A percentile compares a stretch with the other conserved stretches of the same genome.
Evolutionary conservation across 495 filamentous ascomycete species (phyloP).

Genomic region (Rhypophila decipiens): DNA sequence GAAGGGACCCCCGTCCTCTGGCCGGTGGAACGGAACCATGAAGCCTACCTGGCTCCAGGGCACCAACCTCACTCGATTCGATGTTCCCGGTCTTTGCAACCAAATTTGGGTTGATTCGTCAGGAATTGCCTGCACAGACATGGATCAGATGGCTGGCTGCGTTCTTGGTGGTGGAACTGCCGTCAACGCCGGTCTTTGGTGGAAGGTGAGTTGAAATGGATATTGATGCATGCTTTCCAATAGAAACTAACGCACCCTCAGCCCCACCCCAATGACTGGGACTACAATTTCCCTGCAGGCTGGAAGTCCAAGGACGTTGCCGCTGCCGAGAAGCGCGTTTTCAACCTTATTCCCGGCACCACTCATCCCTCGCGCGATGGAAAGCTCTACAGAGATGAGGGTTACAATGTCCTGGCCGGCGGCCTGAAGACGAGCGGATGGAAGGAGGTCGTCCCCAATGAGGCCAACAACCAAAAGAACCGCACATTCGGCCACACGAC

Average conservation of each 20-base stretch:
- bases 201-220: constrained; percentile 29
- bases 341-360: constrained; percentile 63
- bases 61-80: constrained; percentile 64
- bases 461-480: constrained; percentile 57
- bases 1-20: constrained; percentile 55
- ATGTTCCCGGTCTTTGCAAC: constrained; percentile 69
- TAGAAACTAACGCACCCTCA: constrained; percentile 1
- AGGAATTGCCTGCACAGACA: constrained; percentile 61
- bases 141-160: constrained; percentile 66
- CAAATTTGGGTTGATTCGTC: constrained; percentile 57
- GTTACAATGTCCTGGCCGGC: constrained; percentile 52
- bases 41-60: constrained; percentile 57
- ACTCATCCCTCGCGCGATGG: constrained; percentile 61
- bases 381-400: constrained; percentile 59
- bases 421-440: constrained; percentile 56
- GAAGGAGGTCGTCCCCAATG: constrained; percentile 55
- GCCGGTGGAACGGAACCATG: constrained; percentile 50
- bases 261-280: constrained; percentile 53
- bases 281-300: constrained; percentile 66
- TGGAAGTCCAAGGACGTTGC: constrained; percentile 64
- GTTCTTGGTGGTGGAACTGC: constrained; percentile 69
- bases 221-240: no score
- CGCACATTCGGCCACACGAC: constrained; percentile 56
- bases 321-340: constrained; percentile 53
- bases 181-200: constrained; percentile 59